These are phyloP conservation scores for Penicillium paradoxum DNA, from an alignment of 495 filamentous ascomycete genomes.

Conservation along the genomic window DNA sequence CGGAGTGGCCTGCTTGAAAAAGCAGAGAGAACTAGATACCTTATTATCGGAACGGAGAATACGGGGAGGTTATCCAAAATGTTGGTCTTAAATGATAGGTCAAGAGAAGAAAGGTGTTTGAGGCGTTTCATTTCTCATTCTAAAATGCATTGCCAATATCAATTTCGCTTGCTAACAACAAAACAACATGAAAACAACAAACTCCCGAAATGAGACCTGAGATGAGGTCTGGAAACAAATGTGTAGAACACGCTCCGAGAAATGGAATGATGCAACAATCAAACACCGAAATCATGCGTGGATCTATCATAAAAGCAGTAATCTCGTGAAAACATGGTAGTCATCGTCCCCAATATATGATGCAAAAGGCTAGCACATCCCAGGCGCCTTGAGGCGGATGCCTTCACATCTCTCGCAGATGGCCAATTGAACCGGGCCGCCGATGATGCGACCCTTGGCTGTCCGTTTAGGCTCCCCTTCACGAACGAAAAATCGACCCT, in stretches of 20 bases:
- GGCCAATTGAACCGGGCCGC: conserved; percentile 45
- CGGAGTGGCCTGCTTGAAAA: conserved; percentile 53
- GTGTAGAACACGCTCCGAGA: conserved; percentile 3
- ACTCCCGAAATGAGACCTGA: not conserved
- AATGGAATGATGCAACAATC: conserved; percentile 9
- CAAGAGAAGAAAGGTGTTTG: conserved; percentile 11
- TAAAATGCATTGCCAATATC: conserved; percentile 13
- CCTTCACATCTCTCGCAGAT: conserved; percentile 63
- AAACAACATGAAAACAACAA: not conserved
- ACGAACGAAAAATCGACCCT: conserved; percentile 61
- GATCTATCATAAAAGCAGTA: conserved; percentile 20
- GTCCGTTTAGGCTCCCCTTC: conserved; percentile 51
- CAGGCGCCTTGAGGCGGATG: conserved; percentile 55
- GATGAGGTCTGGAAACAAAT: not conserved
- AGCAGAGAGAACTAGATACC: not conserved
- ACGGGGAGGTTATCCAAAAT: not conserved
- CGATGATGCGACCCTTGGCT: conserved; percentile 45
- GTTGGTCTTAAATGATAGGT: not conserved
- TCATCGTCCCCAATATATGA: conserved; percentile 2
- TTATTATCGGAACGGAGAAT: not conserved
- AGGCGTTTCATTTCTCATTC: conserved; percentile 9
- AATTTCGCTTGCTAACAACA: conserved; percentile 9
- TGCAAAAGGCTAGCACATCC: conserved; percentile 25
- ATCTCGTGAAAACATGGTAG: conserved; percentile 15
- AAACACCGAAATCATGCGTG: conserved; percentile 13